A percentile compares a stretch with the other conserved stretches of the same genome.
Conservation (phyloP, 352 stramenopile species). For the Blastocystis sp. region DNA sequence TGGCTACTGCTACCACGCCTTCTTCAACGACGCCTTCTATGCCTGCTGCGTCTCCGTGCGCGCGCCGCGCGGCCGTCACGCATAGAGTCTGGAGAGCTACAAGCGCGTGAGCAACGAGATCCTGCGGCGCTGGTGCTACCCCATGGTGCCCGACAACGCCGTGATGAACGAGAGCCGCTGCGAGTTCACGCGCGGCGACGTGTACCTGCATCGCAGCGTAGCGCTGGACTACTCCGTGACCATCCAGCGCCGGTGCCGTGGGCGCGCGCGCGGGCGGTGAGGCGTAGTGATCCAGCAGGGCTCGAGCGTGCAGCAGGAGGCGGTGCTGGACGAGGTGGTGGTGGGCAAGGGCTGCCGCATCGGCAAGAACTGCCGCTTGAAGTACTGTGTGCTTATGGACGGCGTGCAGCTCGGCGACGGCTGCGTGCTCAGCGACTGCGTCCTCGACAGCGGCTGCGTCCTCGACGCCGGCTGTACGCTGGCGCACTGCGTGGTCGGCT, state of each 20-base stretch:
- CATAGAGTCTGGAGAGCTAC: constrained; percentile 33
- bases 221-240: constrained; percentile 30
- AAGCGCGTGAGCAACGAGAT: constrained; percentile 23
- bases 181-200: constrained; percentile 14
- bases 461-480: background rate
- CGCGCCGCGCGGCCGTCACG: background rate
- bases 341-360: constrained; percentile 12
- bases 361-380: background rate
- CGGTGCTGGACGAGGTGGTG: background rate
- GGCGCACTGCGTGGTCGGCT: background rate
- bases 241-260: constrained; percentile 6
- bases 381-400: background rate
- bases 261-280: background rate
- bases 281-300: constrained; percentile 22
- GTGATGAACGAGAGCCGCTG: background rate
- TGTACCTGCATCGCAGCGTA: constrained; percentile 28
- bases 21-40: constrained; percentile 56
- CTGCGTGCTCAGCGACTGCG: constrained; percentile 15
- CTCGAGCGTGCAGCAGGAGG: background rate
- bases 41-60: constrained; percentile 11
- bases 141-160: constrained; percentile 54
- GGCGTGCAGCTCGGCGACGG: background rate
- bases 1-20: constrained; percentile 57
- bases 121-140: constrained; percentile 44
- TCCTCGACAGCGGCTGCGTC: background rate